These are phyloP conservation scores for Coix lacrymajobi DNA, from an alignment of 176 grass and related monocot species.

Conservation along the genomic window DNA sequence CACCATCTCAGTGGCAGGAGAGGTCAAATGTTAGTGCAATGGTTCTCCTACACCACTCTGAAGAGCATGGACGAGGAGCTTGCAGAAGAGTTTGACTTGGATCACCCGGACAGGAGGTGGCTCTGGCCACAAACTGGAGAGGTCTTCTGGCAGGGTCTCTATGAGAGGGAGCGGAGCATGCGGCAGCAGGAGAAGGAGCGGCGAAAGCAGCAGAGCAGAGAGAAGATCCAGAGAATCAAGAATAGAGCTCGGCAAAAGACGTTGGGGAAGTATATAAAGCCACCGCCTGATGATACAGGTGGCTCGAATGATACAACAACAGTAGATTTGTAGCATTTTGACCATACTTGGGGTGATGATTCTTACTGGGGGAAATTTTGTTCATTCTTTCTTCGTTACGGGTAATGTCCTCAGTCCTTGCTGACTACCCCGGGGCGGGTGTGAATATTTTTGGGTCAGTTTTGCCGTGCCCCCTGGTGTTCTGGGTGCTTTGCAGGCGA, in stretches of 20 bases:
- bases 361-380: slow-evolving; percentile 34
- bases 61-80: slow-evolving; percentile 96
- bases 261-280: slow-evolving; percentile 86
- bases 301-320: slow-evolving; percentile 29
- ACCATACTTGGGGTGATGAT: slow-evolving; percentile 37
- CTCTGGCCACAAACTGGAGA: slow-evolving; percentile 90
- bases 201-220: slow-evolving; percentile 71
- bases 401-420: slow-evolving; percentile 9
- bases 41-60: slow-evolving; percentile 68
- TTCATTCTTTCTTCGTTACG: slow-evolving; percentile 31
- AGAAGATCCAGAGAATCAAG: slow-evolving; percentile 89
- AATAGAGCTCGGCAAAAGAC: slow-evolving; percentile 81
- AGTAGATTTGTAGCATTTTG: slow-evolving; percentile 42
- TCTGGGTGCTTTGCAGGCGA: not conserved
- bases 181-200: slow-evolving; percentile 82
- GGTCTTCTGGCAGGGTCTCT: slow-evolving; percentile 87
- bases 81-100: slow-evolving; percentile 78
- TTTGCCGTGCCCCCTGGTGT: slow-evolving; percentile 18
- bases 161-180: slow-evolving; percentile 79
- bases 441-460: slow-evolving; percentile 34
- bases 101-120: slow-evolving; percentile 54
- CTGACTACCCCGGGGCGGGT: not conserved
- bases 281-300: slow-evolving; percentile 48
- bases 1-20: slow-evolving; percentile 56
- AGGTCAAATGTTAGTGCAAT: slow-evolving; percentile 72